A percentile compares a stretch with the other conserved stretches of the same genome.
These are phyloP conservation scores for Terfezia boudieri DNA, from an alignment of 495 filamentous ascomycete genomes.

Conservation along the genomic window DNA sequence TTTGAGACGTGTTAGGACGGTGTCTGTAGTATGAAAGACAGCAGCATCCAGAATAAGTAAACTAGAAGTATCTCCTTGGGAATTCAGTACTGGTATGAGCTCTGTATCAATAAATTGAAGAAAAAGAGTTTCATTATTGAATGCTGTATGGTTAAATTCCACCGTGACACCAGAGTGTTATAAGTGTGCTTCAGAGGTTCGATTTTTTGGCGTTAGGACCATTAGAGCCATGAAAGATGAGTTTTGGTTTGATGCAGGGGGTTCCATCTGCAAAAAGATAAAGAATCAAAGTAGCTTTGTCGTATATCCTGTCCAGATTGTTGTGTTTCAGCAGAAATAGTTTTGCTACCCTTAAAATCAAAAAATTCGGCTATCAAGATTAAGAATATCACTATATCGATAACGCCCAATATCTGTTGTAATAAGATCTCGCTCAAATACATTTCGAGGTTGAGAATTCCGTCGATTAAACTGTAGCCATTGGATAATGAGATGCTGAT, in stretches of 20 bases:
- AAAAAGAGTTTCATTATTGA: not conserved
- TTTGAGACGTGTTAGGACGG: not conserved
- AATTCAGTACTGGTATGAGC: not conserved
- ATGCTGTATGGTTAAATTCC: not conserved
- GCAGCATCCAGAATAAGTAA: not conserved
- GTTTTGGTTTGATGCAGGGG: not conserved
- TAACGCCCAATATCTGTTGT: not conserved
- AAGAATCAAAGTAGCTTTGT: no score
- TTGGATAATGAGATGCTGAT: no score
- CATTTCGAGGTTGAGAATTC: no score
- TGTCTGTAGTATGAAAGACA: not conserved
- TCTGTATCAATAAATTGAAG: not conserved
- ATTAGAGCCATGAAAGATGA: not conserved
- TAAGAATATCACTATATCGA: not conserved
- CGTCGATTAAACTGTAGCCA: no score
- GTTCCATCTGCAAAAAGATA: no score
- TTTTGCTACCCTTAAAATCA: not conserved
- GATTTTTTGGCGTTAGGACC: not conserved
- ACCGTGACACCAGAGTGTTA: not conserved
- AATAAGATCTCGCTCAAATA: no score
- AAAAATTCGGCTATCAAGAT: no score
- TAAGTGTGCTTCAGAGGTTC: not conserved
- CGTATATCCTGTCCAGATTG: not conserved
- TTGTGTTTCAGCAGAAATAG: not conserved
- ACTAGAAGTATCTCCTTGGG: slow-evolving; percentile 11